Base-by-base conservation (phyloP, 108 stramenopile genomes). In the Fragilariopsis cylindrus region DNA sequence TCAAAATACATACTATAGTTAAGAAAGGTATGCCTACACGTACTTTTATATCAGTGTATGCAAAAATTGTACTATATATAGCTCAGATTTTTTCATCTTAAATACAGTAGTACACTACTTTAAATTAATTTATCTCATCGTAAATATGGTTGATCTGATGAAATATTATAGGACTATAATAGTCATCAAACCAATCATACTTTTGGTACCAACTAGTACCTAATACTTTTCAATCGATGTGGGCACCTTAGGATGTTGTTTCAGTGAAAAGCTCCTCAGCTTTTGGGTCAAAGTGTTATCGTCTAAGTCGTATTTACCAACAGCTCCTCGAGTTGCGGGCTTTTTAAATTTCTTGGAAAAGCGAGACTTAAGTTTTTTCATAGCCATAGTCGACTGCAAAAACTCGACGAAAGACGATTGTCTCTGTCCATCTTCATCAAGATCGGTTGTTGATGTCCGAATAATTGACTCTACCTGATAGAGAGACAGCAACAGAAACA, bases 401-500 rank as follows among this genome's bases (percentile, higher is more conserved):
- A 63, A 63, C 43, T 63, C 62, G 73, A 80, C 57, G 57, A 80
- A 75, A 43, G 79, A 80, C 3, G 41, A 40, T 30, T 65, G 63
- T 19, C 65, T 54, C 69, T 77, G 48, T 42, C 43, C 43, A 43
- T 63, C 54, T 48, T 69, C 48, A 60, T 69, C 62, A 6, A 21
- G 64, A 7, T 41, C 19, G 13, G 52, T 43, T 13, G 57, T 60
- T 46, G 44, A 3, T 8, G 56, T 56, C 41, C 58, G 74, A 7
- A 80, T 30, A 19, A 80, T 69, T n/a, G 49, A 58, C 71, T 80
- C 74, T 3, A 72, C 50, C 53, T 80, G 74, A 70, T 75, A 80
- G 5, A 80, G 44, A 7, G 73, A 68, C 12, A 80, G 50, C 15
- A 80, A 58, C 18, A 80, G 56, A 57, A 80, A 75, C 1, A 74